Base-by-base conservation (phyloP, 192 early-diverging fungal species). In the Backusella tuberculispora region DNA sequence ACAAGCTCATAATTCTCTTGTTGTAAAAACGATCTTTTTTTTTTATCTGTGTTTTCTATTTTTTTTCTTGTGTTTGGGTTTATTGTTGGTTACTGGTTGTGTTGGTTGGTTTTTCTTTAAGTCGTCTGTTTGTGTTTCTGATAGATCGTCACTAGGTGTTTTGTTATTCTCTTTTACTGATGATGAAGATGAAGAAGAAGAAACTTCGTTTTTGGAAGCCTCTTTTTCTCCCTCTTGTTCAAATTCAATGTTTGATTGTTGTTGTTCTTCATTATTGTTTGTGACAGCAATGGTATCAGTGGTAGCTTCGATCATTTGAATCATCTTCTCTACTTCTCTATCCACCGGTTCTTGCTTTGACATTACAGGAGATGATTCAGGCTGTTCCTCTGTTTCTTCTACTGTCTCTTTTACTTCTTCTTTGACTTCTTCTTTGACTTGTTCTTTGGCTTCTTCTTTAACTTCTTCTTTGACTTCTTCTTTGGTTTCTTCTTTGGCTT, bases 11-110 rank as follows among this genome's bases (percentile, higher is more conserved):
- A n/a, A n/a, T n/a, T n/a, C n/a, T n/a, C n/a, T n/a, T n/a, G n/a
- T n/a, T n/a, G n/a, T n/a, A n/a, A n/a, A n/a, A n/a, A n/a, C n/a
- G n/a, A n/a, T n/a, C n/a, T n/a, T n/a, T n/a, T n/a, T n/a, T n/a
- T 13, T 17, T 50, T 56, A 56, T 56, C 24, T 56, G 21, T 56
- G 53, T 24, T 56, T 56, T 56, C 21, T 60, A 60, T 26, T 60
- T 60, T 60, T 60, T 60, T 60, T 60, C 53, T 60, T 60, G 24
- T 60, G 21, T 24, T 60, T 60, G 21, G 53, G 53, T 60, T 60
- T 60, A 26, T 26, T 60, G 26, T 60, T 60, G 21, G 53, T 60
- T 60, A 3, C 53, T 24, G 53, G 9, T 34, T 34, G 29, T 0
- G 0, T 9, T 26, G 53, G 53, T 3, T 60, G 53, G 0, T 10